Percentiles rank a stretch among this genome's conserved stretches.
phyloP scores from a whole-genome alignment of 2,329 filamentous ascomycete species.

The Akanthomyces dipterigenus region DNA sequence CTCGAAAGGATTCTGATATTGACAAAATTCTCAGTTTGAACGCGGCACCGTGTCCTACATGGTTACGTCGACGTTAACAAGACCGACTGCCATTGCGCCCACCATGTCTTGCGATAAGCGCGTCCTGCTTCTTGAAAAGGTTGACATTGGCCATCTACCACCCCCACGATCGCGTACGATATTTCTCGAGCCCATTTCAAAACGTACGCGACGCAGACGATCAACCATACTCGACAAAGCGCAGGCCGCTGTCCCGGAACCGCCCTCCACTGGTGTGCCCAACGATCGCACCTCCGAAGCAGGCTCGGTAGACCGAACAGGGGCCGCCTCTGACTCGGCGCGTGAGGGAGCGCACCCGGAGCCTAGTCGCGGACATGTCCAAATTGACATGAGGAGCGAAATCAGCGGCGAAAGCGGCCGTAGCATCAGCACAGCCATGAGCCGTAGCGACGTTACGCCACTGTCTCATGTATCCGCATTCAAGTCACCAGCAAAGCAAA shows the following conservation, averaged over 20 bases:
- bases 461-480: conserved; percentile 25
- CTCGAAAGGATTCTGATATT: background rate
- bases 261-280: conserved; percentile 12
- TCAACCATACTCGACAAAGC: conserved; percentile 37
- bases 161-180: conserved; percentile 75
- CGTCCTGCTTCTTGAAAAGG: conserved; percentile 69
- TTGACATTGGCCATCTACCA: conserved; percentile 73
- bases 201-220: conserved; percentile 57
- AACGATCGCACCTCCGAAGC: conserved; percentile 29
- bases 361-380: conserved; percentile 33
- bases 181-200: conserved; percentile 80
- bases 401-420: conserved; percentile 63
- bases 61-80: conserved; percentile 81
- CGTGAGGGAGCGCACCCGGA: conserved; percentile 27
- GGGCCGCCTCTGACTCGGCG: conserved; percentile 32
- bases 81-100: conserved; percentile 78
- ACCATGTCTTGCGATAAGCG: conserved; percentile 75
- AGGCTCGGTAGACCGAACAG: conserved; percentile 33
- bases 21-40: conserved; percentile 58
- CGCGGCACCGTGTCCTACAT: conserved; percentile 88
- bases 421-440: conserved; percentile 59
- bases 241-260: conserved; percentile 35
- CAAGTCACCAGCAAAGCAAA: conserved; percentile 31
- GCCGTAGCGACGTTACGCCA: conserved; percentile 38
- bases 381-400: conserved; percentile 57